Percentiles rank a stretch among this genome's conserved stretches.
phyloP scores from a whole-genome alignment of 345 rosid genomes.

The Hibiscus mutabilis region DNA sequence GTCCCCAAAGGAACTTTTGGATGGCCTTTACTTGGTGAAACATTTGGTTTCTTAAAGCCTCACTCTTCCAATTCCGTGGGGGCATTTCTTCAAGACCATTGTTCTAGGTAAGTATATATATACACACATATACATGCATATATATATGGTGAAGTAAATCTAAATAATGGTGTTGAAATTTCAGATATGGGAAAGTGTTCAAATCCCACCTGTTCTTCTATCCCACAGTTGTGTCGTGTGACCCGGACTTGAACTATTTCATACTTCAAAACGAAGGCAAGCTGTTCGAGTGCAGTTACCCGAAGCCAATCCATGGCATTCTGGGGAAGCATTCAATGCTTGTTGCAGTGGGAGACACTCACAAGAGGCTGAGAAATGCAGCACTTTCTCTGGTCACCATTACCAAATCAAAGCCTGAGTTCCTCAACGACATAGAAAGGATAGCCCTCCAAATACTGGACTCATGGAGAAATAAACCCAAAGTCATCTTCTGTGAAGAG shows the following conservation, averaged over 20 bases:
- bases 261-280: slow-evolving; percentile 62
- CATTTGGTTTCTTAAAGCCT: slow-evolving; percentile 41
- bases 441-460: slow-evolving; percentile 24
- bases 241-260: slow-evolving; percentile 61
- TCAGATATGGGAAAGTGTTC: slow-evolving; percentile 50
- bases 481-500: slow-evolving; percentile 37
- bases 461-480: slow-evolving; percentile 37
- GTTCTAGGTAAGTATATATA: slow-evolving; percentile 29
- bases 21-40: slow-evolving; percentile 56
- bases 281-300: slow-evolving; percentile 55
- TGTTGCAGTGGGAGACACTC: slow-evolving; percentile 47
- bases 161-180: not conserved
- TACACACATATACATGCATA: not conserved
- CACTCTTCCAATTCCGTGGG: slow-evolving; percentile 47
- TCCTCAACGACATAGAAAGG: slow-evolving; percentile 34
- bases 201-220: slow-evolving; percentile 51
- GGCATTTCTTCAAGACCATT: slow-evolving; percentile 36
- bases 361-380: slow-evolving; percentile 39
- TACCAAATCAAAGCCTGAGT: slow-evolving; percentile 42
- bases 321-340: slow-evolving; percentile 60
- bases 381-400: slow-evolving; percentile 33
- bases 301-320: slow-evolving; percentile 46
- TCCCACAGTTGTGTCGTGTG: slow-evolving; percentile 64
- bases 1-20: slow-evolving; percentile 49
- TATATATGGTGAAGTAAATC: not conserved